These are phyloP conservation scores for Schizophyllum commune DNA, from an alignment of 1,284 basidiomycete species.

Conservation along the genomic window DNA sequence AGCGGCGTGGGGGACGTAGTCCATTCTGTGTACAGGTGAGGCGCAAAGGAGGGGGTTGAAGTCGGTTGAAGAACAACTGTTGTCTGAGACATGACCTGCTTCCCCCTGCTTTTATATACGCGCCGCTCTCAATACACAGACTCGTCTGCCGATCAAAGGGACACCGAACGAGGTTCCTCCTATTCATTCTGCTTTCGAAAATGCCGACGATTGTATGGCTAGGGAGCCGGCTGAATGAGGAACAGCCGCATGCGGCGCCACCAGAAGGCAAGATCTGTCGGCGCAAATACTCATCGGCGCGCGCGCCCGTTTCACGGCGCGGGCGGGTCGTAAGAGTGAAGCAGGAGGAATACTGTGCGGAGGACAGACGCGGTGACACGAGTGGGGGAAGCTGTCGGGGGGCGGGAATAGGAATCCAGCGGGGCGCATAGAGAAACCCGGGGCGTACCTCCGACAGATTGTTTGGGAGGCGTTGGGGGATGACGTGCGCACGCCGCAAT, in stretches of 20 bases:
- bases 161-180: background rate
- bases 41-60: background rate
- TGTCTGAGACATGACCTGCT: background rate
- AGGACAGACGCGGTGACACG: background rate
- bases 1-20: slow-evolving; percentile 9
- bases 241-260: background rate
- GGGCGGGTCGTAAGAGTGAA: background rate
- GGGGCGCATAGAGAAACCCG: background rate
- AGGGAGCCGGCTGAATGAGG: background rate
- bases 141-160: background rate
- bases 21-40: background rate
- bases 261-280: background rate
- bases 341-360: background rate
- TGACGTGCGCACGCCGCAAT: background rate
- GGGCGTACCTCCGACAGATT: too few relatives aligned
- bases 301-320: background rate
- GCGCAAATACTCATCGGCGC: background rate
- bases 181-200: background rate
- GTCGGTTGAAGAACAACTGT: background rate
- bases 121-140: background rate
- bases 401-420: background rate
- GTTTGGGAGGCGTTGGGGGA: background rate
- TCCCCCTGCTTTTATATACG: slow-evolving; percentile 2
- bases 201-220: background rate
- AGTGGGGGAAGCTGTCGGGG: background rate